Percentiles rank a stretch among this genome's conserved stretches.
Evolutionary conservation across 2,329 filamentous ascomycete species (phyloP).

Genomic region (Cercospora sojina): DNA sequence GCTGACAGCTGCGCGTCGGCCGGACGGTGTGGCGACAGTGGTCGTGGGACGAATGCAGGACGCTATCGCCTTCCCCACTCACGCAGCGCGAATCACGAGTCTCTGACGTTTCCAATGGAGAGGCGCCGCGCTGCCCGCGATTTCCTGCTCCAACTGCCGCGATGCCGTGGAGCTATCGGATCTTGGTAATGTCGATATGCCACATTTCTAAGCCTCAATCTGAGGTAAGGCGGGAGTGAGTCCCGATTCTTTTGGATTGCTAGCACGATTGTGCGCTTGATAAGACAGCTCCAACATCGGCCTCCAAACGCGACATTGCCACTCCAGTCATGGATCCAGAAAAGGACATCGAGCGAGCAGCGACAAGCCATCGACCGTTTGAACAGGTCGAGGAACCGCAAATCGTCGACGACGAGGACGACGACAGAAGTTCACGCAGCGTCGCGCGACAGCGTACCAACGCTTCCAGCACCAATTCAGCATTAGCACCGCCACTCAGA

Average conservation of each 20-base stretch:
- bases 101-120: constrained; percentile 2
- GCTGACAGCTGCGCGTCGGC: not conserved
- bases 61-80: constrained; percentile 1
- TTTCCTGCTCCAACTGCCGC: not conserved
- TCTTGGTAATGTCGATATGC: not conserved
- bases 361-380: not conserved
- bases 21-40: not conserved
- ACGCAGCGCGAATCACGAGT: not conserved
- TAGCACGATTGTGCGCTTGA: not conserved
- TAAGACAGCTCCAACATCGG: not conserved
- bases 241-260: not conserved
- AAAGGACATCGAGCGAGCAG: not conserved
- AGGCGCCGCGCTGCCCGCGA: not conserved
- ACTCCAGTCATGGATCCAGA: not conserved
- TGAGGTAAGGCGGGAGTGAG: not conserved
- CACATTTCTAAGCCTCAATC: not conserved
- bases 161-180: constrained; percentile 4
- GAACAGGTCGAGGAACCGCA: constrained; percentile 8
- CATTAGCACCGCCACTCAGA: constrained; percentile 10
- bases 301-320: too few species aligned
- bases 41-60: not conserved
- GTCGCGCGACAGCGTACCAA: constrained; percentile 4
- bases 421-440: constrained; percentile 10
- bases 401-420: constrained; percentile 2
- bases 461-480: not conserved